A percentile compares a stretch with the other conserved stretches of the same genome.
Conservation (phyloP, 768 basidiomycete genomes). For the Lactarius hengduanensis region DNA sequence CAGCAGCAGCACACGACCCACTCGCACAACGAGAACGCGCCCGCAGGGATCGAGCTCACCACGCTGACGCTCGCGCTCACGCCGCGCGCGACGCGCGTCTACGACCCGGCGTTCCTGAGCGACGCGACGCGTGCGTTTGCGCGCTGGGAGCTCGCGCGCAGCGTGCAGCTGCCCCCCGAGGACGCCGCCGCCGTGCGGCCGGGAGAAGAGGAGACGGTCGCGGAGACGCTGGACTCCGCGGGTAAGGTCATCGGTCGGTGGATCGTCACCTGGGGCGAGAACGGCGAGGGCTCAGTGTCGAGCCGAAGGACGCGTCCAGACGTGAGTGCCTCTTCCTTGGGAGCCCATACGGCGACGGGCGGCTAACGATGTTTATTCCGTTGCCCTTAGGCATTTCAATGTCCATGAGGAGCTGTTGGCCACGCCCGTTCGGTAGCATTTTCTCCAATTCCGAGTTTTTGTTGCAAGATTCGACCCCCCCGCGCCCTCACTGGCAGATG, state of each 20-base stretch:
- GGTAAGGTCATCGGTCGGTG: constrained; percentile 70
- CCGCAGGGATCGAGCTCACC: constrained; percentile 64
- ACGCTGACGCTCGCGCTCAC: constrained; percentile 62
- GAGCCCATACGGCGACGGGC: neutral
- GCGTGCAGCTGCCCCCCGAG: constrained; percentile 45
- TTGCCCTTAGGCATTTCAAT: constrained; percentile 46
- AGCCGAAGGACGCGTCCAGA: constrained; percentile 58
- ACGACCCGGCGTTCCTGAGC: constrained; percentile 70
- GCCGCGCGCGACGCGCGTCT: constrained; percentile 66
- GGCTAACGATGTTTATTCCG: neutral
- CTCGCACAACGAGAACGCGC: constrained; percentile 29
- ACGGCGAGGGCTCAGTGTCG: constrained; percentile 63
- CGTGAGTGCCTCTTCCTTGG: constrained; percentile 45
- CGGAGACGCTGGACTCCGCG: constrained; percentile 62
- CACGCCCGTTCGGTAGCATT: constrained; percentile 24
- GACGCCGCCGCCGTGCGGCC: constrained; percentile 40
- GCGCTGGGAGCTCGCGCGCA: constrained; percentile 72
- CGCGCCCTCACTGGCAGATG: neutral
- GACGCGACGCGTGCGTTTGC: constrained; percentile 69
- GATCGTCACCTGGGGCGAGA: constrained; percentile 73
- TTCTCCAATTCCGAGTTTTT: neutral
- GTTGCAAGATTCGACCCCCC: neutral
- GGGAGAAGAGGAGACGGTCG: constrained; percentile 72
- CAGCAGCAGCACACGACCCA: constrained; percentile 32
- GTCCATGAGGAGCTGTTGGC: constrained; percentile 51